These are phyloP conservation scores for Spergularia bocconei DNA, from an alignment of 148 eudicot genomes.

Conservation along the genomic window DNA sequence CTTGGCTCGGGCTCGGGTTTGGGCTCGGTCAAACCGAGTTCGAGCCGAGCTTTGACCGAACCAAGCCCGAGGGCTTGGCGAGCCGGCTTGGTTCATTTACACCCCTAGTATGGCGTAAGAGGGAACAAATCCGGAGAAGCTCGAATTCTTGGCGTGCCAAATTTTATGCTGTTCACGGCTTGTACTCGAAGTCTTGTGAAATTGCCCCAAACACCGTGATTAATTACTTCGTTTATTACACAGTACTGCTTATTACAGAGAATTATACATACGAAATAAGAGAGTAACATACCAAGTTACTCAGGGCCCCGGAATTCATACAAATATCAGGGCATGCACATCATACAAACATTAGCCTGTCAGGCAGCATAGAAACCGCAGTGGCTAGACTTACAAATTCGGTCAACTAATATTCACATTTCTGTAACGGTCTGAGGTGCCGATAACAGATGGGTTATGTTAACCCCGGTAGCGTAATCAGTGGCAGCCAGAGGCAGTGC, in stretches of 20 bases:
- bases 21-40: too few relatives aligned
- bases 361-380: not conserved
- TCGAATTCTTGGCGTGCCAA: not conserved
- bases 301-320: not conserved
- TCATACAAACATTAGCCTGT: constrained; percentile 4
- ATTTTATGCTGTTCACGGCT: not conserved
- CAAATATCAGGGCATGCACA: not conserved
- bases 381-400: not conserved
- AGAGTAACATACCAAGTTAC: not conserved
- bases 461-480: constrained; percentile 13
- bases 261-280: not conserved
- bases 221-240: not conserved
- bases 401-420: constrained; percentile 10
- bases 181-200: constrained; percentile 11
- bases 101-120: constrained; percentile 12
- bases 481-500: not conserved
- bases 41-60: too few relatives aligned
- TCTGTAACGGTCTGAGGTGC: constrained; percentile 9
- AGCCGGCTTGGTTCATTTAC: too few relatives aligned
- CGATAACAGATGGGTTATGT: constrained; percentile 14
- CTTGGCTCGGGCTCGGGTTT: too few relatives aligned
- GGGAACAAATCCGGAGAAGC: constrained; percentile 6
- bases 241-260: not conserved
- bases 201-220: too few relatives aligned
- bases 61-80: too few relatives aligned